These are phyloP conservation scores for Hyphopichia burtonii DNA, from an alignment of 1,139 yeast genomes.

Conservation along the genomic window DNA sequence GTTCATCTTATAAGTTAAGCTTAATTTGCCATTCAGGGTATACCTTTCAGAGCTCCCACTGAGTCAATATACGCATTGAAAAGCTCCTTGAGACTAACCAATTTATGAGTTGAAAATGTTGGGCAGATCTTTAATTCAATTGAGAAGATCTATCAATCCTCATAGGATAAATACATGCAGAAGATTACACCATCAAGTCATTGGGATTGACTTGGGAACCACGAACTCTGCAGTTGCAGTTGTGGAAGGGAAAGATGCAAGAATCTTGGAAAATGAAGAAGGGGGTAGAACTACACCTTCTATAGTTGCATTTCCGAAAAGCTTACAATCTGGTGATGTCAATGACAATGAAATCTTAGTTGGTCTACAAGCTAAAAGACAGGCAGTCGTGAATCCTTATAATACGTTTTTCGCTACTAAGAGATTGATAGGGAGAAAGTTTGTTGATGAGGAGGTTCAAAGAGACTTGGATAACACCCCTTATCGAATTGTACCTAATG, in stretches of 20 bases:
- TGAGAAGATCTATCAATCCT: background rate
- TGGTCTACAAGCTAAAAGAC: constrained; percentile 67
- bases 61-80: too few relatives aligned
- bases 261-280: constrained; percentile 64
- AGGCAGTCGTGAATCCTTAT: constrained; percentile 60
- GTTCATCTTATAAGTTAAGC: background rate
- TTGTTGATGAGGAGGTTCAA: constrained; percentile 62
- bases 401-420: constrained; percentile 77
- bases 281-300: constrained; percentile 76
- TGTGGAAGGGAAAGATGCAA: constrained; percentile 49
- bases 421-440: constrained; percentile 69
- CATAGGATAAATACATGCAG: background rate
- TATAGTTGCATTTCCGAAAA: constrained; percentile 53
- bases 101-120: background rate
- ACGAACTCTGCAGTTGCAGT: constrained; percentile 82
- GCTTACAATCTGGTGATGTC: constrained; percentile 16
- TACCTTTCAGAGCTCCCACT: too few relatives aligned
- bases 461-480: constrained; percentile 56
- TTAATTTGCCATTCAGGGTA: background rate
- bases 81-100: background rate
- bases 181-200: constrained; percentile 36
- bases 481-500: constrained; percentile 50
- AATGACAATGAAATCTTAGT: constrained; percentile 44
- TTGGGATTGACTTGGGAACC: constrained; percentile 80
- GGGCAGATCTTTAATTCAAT: background rate